phyloP scores from a whole-genome alignment of 2,329 filamentous ascomycete species.

The Diplodia sapinea region DNA sequence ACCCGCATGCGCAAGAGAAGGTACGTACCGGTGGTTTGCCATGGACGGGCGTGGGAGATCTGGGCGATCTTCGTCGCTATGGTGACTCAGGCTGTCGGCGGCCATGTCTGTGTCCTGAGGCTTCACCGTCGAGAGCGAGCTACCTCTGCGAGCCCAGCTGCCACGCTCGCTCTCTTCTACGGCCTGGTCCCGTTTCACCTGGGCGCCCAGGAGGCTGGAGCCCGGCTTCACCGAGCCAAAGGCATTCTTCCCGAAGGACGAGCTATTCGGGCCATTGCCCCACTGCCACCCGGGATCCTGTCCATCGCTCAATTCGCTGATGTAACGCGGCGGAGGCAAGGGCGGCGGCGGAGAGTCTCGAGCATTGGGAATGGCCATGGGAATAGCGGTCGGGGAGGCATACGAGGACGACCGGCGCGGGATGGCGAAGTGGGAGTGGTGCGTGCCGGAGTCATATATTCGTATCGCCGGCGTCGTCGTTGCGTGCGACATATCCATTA shows the following conservation, averaged over 20 bases:
- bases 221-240: constrained; percentile 54
- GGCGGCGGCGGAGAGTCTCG: constrained; percentile 64
- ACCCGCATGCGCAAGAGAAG: not conserved
- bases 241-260: constrained; percentile 54
- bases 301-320: constrained; percentile 62
- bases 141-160: constrained; percentile 45
- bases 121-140: constrained; percentile 48
- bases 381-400: constrained; percentile 53
- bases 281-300: constrained; percentile 68
- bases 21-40: constrained; percentile 51
- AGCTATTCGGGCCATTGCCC: constrained; percentile 61
- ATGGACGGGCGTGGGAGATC: constrained; percentile 44
- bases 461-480: constrained; percentile 48
- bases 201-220: constrained; percentile 53
- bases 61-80: constrained; percentile 47
- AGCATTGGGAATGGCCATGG: constrained; percentile 68
- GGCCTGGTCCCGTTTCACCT: constrained; percentile 33
- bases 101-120: constrained; percentile 46
- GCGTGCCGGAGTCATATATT: constrained; percentile 48
- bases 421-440: constrained; percentile 43
- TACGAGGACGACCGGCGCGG: constrained; percentile 44
- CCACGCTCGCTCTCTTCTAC: constrained; percentile 39
- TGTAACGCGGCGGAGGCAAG: constrained; percentile 66
- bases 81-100: constrained; percentile 41
- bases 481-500: constrained; percentile 44